Conservation (phyloP, 257 asterid species). For the Parsonsia alboflavescens region DNA sequence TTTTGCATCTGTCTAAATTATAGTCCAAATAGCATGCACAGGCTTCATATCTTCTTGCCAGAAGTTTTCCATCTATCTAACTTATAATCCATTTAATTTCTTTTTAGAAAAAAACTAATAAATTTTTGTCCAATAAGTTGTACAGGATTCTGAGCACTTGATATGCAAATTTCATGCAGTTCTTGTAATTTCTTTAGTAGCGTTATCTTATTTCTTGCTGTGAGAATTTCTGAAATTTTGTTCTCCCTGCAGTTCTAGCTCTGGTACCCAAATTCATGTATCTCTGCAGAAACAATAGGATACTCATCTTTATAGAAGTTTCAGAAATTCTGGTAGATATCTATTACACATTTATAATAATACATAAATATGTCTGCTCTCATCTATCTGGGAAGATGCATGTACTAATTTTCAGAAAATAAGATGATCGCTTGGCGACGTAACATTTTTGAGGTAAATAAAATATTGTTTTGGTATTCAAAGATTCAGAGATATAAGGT, state of each 20-base stretch:
- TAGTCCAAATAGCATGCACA: background rate
- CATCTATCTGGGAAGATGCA: background rate
- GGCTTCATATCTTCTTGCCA: background rate
- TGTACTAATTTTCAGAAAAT: background rate
- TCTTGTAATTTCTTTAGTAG: background rate
- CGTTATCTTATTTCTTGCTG: slow-evolving; percentile 1
- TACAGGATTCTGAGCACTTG: background rate
- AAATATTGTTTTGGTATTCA: background rate
- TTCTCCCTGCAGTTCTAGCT: background rate
- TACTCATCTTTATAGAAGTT: background rate
- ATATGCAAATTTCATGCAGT: background rate
- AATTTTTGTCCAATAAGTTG: background rate
- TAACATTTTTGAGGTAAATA: background rate
- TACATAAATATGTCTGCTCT: background rate
- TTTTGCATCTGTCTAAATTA: too few species aligned
- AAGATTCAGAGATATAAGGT: background rate
- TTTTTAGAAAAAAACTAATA: too few species aligned
- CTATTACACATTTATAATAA: background rate
- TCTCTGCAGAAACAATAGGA: background rate
- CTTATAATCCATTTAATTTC: too few species aligned
- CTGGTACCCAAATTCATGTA: background rate
- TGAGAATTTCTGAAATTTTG: background rate
- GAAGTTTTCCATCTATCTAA: background rate
- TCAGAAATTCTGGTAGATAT: background rate
- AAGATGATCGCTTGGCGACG: background rate